A percentile compares a stretch with the other conserved stretches of the same genome.
Conservation (phyloP, 306 rosid species). For the Vigna hirtella region DNA sequence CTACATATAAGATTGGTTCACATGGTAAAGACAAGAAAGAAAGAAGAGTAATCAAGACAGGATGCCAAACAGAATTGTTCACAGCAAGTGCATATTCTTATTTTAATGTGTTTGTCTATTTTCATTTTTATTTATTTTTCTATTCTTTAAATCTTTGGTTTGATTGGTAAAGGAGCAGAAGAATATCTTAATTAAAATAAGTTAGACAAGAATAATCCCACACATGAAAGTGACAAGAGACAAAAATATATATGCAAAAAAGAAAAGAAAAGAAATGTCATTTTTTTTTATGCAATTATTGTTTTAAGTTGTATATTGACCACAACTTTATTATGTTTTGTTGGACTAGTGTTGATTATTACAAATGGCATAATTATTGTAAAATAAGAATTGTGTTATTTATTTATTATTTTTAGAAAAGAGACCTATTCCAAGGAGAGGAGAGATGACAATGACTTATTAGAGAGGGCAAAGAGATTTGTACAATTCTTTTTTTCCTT, state of each 20-base stretch:
- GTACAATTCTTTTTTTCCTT: not conserved
- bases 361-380: not conserved
- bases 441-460: not conserved
- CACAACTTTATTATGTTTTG: not conserved
- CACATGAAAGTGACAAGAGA: slow-evolving; percentile 13
- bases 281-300: not conserved
- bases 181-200: not conserved
- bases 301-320: not conserved
- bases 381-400: not conserved
- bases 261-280: not conserved
- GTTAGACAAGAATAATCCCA: not conserved
- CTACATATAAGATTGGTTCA: slow-evolving; percentile 20
- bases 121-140: not conserved
- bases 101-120: not conserved
- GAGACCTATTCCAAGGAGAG: not conserved
- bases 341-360: slow-evolving; percentile 4
- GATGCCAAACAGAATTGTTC: slow-evolving; percentile 2
- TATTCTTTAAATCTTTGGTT: not conserved
- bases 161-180: not conserved
- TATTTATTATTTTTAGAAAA: not conserved
- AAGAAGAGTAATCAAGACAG: not conserved
- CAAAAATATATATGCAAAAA: not conserved
- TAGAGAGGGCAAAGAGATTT: not conserved
- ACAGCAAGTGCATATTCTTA: not conserved
- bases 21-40: slow-evolving; percentile 14